phyloP scores from a whole-genome alignment of 2,329 filamentous ascomycete genomes.

The Metarhizium rileyi region DNA sequence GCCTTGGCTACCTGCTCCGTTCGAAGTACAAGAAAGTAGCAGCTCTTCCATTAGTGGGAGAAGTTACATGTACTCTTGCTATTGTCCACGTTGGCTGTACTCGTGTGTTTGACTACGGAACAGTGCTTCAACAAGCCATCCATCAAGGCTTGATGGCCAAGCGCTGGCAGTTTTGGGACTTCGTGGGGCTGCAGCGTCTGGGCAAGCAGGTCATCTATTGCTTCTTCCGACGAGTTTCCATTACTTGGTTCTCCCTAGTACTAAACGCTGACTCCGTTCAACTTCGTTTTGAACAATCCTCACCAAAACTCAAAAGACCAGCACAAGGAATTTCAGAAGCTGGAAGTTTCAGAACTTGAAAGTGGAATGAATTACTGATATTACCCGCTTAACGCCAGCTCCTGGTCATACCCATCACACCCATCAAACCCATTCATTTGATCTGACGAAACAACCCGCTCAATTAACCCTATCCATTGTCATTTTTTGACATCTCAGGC shows the following conservation, averaged over 20 bases:
- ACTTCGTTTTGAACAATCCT: background rate
- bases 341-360: background rate
- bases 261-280: no score
- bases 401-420: background rate
- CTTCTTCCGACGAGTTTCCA: no score
- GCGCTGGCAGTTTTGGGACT: background rate
- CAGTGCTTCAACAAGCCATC: background rate
- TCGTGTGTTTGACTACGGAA: constrained; percentile 5
- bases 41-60: no score
- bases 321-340: background rate
- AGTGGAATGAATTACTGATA: background rate
- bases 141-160: background rate
- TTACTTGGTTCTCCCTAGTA: no score
- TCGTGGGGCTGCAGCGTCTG: background rate
- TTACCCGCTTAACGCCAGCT: background rate
- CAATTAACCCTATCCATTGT: background rate
- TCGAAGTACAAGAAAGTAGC: background rate
- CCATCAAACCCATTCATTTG: background rate
- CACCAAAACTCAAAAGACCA: background rate
- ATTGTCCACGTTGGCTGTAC: constrained; percentile 1
- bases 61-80: no score
- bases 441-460: background rate
- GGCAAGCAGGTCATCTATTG: background rate
- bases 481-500: background rate
- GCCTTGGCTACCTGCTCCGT: background rate